Evolutionary conservation across 2,329 filamentous ascomycete genomes (phyloP), one percentile per base, ranked within the genome.

Genomic region (Boeremia lycopersici): DNA sequence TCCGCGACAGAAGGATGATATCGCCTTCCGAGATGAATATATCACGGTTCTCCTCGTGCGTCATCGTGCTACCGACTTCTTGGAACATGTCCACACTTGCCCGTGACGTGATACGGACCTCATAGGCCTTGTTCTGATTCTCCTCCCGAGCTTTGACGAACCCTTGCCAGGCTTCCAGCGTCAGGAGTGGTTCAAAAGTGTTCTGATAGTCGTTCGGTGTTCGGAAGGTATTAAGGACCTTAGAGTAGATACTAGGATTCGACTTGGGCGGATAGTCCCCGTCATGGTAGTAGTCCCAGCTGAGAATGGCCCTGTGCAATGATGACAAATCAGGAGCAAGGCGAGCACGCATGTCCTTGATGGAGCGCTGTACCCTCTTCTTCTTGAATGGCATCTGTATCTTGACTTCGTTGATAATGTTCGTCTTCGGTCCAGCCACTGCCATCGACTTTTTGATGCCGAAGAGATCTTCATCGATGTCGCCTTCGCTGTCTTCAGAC

Each of bases 101-200:
- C 57, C 95, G 89, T 67, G 89, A 96, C 44, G 90, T 84, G 48
- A 99, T 85, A 69, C 93, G 96, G 74, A 98, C 86, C 56, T 92
- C 91, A 68, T 96, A 96, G 0, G 90, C 81, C 69, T 89, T 91
- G 60, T 87, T 86, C 17, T 84, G 89, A 42, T 88, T 86, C 74
- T 99, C 95, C 68, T 97, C 91, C 72, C 93, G 93, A 17, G 90
- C 85, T 44, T 91, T 93, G 45, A 96, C 88, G 72, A 99, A 95
- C 4, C 90, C 90, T 70, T 96, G 90, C 95, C 95, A 99, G 28
- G 93, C 93, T 79, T 99, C 95, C 25, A 96, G 88, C 28, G 95
- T 86, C 30, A 99, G 82, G 19, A 99, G 81, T 6, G 93, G 93
- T 62, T 96, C 88, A 74, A 99, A 99, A 0, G 92, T 96, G 55